Conservation (phyloP, 331 rosid species). For the Spiraea crenata region DNA sequence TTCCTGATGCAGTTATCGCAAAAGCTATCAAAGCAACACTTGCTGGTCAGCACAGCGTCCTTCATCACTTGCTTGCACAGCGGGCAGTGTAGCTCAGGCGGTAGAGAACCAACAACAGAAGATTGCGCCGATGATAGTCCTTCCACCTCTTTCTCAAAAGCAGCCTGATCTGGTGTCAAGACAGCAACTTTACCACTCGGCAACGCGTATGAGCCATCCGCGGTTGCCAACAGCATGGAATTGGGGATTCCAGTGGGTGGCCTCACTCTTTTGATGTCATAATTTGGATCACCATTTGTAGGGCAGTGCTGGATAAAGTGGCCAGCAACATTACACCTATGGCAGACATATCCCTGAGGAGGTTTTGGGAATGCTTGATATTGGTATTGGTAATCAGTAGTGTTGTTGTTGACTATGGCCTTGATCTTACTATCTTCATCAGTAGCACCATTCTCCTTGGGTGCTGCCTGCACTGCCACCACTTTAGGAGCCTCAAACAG, state of each 20-base stretch:
- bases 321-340: slow-evolving; percentile 93
- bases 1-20: slow-evolving; percentile 94
- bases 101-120: slow-evolving; percentile 65
- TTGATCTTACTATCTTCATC: slow-evolving; percentile 94
- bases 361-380: slow-evolving; percentile 58
- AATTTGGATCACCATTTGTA: slow-evolving; percentile 95
- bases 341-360: slow-evolving; percentile 95
- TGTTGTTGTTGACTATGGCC: slow-evolving; percentile 78
- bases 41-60: slow-evolving; percentile 97
- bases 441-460: no score
- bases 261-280: slow-evolving; percentile 79
- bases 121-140: slow-evolving; percentile 94
- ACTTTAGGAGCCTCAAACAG: slow-evolving; percentile 84
- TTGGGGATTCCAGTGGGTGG: slow-evolving; percentile 98
- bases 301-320: slow-evolving; percentile 99
- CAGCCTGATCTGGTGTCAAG: slow-evolving; percentile 96
- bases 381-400: slow-evolving; percentile 87
- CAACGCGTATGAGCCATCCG: slow-evolving; percentile 94
- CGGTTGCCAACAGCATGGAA: slow-evolving; percentile 93
- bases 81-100: slow-evolving; percentile 95
- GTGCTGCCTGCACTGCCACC: slow-evolving; percentile 56
- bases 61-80: slow-evolving; percentile 95
- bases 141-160: slow-evolving; percentile 95
- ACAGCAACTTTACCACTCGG: slow-evolving; percentile 98
- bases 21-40: slow-evolving; percentile 91